Evolutionary conservation across 805 yeast genomes (phyloP).

Genomic region (Schwanniomyces sp.): DNA sequence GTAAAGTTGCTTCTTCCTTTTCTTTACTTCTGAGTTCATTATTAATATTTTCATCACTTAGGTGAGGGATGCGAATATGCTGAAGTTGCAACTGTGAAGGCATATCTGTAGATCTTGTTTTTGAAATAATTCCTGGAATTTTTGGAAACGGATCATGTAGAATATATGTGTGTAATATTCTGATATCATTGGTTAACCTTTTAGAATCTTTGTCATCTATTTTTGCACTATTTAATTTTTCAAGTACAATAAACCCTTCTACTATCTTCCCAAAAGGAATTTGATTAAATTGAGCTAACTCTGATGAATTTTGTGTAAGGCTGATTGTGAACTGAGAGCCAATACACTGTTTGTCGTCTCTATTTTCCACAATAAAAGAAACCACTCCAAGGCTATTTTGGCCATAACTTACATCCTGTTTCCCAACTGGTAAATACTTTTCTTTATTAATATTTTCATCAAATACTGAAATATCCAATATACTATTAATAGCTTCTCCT

Average conservation of each 20-base stretch:
- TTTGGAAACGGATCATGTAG: constrained; percentile 52
- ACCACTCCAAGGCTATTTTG: constrained; percentile 11
- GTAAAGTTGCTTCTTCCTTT: constrained; percentile 40
- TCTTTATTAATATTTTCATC: background rate
- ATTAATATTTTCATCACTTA: constrained; percentile 9
- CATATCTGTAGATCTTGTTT: constrained; percentile 4
- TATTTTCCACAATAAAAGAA: constrained; percentile 7
- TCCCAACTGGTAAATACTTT: constrained; percentile 1
- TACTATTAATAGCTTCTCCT: constrained; percentile 8
- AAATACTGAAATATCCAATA: constrained; percentile 5
- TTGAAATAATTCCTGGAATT: constrained; percentile 4
- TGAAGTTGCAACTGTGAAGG: constrained; percentile 11
- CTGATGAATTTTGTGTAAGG: background rate
- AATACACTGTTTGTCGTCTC: background rate
- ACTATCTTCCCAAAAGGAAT: constrained; percentile 49
- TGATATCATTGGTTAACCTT: constrained; percentile 21
- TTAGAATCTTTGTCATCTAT: constrained; percentile 30
- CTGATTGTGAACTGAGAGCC: constrained; percentile 15
- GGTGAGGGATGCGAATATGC: constrained; percentile 11
- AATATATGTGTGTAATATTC: constrained; percentile 51
- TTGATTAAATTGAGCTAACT: background rate
- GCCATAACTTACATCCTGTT: background rate
- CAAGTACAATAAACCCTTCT: constrained; percentile 51
- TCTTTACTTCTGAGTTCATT: constrained; percentile 6
- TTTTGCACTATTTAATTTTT: constrained; percentile 38